Percentiles rank a stretch among this genome's conserved stretches.
Conservation (phyloP, 805 yeast species). For the Starmerella kuoi region DNA sequence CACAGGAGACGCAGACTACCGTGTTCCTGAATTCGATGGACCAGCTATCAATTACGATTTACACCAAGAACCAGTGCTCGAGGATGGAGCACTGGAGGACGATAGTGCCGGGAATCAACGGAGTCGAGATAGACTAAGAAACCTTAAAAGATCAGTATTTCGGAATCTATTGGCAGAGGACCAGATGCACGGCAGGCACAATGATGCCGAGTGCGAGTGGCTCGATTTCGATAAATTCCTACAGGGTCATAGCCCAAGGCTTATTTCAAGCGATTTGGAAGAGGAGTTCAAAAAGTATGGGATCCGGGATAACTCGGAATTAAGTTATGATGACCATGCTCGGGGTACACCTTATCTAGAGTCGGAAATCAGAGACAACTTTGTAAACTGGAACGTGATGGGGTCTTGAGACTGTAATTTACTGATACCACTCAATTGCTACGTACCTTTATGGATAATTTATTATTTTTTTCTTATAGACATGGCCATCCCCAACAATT, state of each 20-base stretch:
- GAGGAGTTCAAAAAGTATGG: slow-evolving; percentile 6
- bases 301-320: background rate
- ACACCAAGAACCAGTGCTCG: slow-evolving; percentile 18
- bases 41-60: slow-evolving; percentile 35
- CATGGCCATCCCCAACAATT: too few relatives aligned
- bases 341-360: slow-evolving; percentile 18
- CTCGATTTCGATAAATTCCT: slow-evolving; percentile 10
- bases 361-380: slow-evolving; percentile 17
- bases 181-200: background rate
- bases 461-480: too few relatives aligned
- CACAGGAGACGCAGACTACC: slow-evolving; percentile 36
- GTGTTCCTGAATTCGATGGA: slow-evolving; percentile 31
- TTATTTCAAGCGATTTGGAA: background rate
- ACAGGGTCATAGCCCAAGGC: slow-evolving; percentile 7
- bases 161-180: slow-evolving; percentile 5
- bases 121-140: slow-evolving; percentile 9
- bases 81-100: slow-evolving; percentile 31
- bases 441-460: too few relatives aligned
- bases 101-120: background rate
- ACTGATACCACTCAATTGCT: background rate
- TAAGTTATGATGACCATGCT: slow-evolving; percentile 6
- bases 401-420: too few relatives aligned
- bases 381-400: slow-evolving; percentile 9
- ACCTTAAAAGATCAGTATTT: slow-evolving; percentile 10
- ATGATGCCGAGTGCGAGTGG: slow-evolving; percentile 4